Evolutionary conservation across 1,139 yeast species (phyloP).

Genomic region (Pneumocystis jirovecii): DNA sequence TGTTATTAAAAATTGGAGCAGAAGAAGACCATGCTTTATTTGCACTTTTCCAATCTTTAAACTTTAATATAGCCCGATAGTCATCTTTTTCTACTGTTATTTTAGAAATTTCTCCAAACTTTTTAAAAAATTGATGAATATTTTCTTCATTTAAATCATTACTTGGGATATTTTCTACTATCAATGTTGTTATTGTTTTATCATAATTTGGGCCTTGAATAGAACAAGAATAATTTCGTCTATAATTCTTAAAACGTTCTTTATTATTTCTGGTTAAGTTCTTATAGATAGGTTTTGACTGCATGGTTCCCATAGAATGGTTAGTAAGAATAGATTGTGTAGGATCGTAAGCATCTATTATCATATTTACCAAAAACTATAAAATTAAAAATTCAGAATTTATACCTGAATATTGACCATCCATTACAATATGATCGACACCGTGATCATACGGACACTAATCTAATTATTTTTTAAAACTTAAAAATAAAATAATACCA

Average conservation of each 20-base stretch:
- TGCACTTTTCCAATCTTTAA: slow-evolving; percentile 28
- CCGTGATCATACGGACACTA: slow-evolving; percentile 17
- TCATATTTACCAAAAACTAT: background rate
- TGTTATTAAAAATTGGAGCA: slow-evolving; percentile 34
- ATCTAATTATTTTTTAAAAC: background rate
- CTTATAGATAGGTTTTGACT: slow-evolving; percentile 8
- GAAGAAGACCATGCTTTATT: slow-evolving; percentile 32
- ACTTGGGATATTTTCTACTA: slow-evolving; percentile 32
- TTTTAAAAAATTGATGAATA: slow-evolving; percentile 26
- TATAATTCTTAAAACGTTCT: background rate
- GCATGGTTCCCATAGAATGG: background rate
- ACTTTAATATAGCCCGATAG: slow-evolving; percentile 29
- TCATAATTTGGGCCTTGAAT: slow-evolving; percentile 12
- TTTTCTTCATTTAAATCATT: slow-evolving; percentile 28
- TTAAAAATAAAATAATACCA: slow-evolving; percentile 2
- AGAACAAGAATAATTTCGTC: background rate
- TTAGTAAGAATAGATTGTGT: slow-evolving; percentile 1
- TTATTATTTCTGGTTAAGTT: slow-evolving; percentile 5
- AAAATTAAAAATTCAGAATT: background rate
- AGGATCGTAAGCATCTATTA: slow-evolving; percentile 5
- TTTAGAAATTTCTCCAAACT: slow-evolving; percentile 28
- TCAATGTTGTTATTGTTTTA: slow-evolving; percentile 19
- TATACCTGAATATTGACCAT: background rate
- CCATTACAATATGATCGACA: slow-evolving; percentile 13
- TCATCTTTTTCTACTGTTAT: slow-evolving; percentile 21